Percentiles rank a stretch among this genome's conserved stretches.
These are phyloP conservation scores for Limonium bicolor DNA, from an alignment of 148 eudicot species.

Conservation along the genomic window DNA sequence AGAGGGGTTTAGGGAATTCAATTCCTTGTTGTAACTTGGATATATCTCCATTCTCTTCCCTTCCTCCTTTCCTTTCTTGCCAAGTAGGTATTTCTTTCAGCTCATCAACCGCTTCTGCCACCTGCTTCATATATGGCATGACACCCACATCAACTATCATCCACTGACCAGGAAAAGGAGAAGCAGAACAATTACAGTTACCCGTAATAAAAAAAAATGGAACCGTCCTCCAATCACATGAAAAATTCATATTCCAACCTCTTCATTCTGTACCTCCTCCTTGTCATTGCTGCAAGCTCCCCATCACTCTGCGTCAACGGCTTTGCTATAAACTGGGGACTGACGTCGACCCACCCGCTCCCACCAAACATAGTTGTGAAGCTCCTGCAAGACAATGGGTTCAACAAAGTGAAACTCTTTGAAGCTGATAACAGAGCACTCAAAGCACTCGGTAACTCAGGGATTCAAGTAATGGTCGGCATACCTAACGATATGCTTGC, in stretches of 20 bases:
- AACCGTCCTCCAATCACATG: no score
- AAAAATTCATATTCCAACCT: no score
- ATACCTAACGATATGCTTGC: conserved; percentile 82
- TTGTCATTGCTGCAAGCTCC: no score
- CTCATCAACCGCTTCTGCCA: no score
- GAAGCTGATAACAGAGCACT: conserved; percentile 71
- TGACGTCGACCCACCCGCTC: conserved; percentile 51
- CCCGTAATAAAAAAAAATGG: neutral
- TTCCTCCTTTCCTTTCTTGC: neutral
- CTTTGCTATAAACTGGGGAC: conserved; percentile 37
- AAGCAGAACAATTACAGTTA: neutral
- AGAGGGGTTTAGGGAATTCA: conserved; percentile 31
- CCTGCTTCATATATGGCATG: neutral
- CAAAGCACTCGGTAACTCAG: conserved; percentile 71
- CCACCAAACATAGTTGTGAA: conserved; percentile 63
- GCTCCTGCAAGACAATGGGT: conserved; percentile 69
- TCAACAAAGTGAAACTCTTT: conserved; percentile 83
- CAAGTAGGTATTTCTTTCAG: neutral
- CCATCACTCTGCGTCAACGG: neutral
- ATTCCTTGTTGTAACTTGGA: conserved; percentile 5
- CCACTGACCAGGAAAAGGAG: neutral
- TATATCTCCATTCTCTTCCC: neutral
- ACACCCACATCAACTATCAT: no score
- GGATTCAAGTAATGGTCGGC: conserved; percentile 93
- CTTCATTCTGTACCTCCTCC: no score